Evolutionary conservation across 2,329 filamentous ascomycete species (phyloP), one percentile per base, ranked within the genome.

Genomic region (Alternaria brassicae): DNA sequence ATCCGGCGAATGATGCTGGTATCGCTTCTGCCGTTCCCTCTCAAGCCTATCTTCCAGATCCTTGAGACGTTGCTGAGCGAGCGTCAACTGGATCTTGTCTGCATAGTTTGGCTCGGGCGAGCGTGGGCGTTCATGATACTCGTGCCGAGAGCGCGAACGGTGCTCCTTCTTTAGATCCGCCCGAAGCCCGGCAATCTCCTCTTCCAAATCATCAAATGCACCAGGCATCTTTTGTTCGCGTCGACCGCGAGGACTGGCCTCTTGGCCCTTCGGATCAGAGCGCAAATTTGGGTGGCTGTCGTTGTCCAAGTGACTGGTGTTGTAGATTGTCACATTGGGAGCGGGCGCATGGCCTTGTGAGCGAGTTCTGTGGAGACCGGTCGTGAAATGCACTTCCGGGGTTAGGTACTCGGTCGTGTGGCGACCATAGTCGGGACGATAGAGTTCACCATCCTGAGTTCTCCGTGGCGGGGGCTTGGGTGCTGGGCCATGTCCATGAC

Each of bases 321-420:
- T 82, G 73, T 80, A 79, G 61, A 82, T 81, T 65, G 80, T 81
- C 62, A 82, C 77, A 45, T 79, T 77, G 17, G 81, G 81, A n/a
- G 72, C 72, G 13, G 79, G 79, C 23, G 73, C 64, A 54, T 79
- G 76, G 42, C 81, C 81, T 40, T 78, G 76, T 15, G 80, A 82
- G 58, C 80, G 77, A 47, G 79, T 79, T 53, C 81, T 79, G 49
- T 81, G 77, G 15, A 82, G 76, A 40, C 74, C 73, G 40, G 66
- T 63, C 1, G 68, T 61, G 37, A 69, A 76, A 53, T 67, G 64
- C 17, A 60, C 61, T 42, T 76, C 71, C 1, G 75, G 76, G 12
- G 53, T 58, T 23, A 78, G 67, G 19, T 72, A 72, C 36, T 77
- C 73, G 37, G 65, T 69, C 50, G 71, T 69, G 56, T 66, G 71